Evolutionary conservation across 2,329 filamentous ascomycete species (phyloP), one percentile per base, ranked within the genome.

Genomic region (Daldinia eschscholtzii): DNA sequence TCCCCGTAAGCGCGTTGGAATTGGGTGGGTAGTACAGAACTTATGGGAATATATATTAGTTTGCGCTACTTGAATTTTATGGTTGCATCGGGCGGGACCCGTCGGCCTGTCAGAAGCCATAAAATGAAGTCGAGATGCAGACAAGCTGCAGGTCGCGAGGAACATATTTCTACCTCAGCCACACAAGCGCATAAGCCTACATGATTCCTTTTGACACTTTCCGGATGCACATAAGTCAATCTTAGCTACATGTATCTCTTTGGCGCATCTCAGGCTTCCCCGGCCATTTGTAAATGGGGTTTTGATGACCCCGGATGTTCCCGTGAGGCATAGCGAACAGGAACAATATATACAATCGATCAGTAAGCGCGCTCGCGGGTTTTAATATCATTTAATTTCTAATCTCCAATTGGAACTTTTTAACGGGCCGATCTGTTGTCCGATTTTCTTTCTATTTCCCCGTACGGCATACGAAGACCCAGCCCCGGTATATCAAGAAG

Each of bases 41-140:
- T 12, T 5, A 57, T 18, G 30, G 35, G 53, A 41, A 42, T 57
- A 18, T 57, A 28, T 57, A 28, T 57, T 57, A 30, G 53, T 57
- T 15, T 28, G 35, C 53, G 5, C 23, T 42, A 42, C 37, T 6
- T n/a, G 20, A 28, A n/a, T 6, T 57, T 26, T 37, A 42, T 42
- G 53, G 53, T 57, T 57, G 53, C 53, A 57, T 57, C 18, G 53
- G 33, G 53, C 23, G 53, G 37, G 35, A 41, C 35, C 35, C 23
- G 6, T 41, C 20, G 7, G 13, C 53, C 53, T 57, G 53, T 57
- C 23, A 57, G 12, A 57, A n/a, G 53, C 53, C 53, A n/a, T n/a
- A 15, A 39, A 10, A 7, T 2, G 37, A 42, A 13, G 53, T 42
- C 53, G 4, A 42, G 35, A 57, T 57, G 37, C 53, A 57, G 35